Base-by-base conservation (phyloP, 805 yeast genomes). In the Aciculoconidium aculeatum region DNA sequence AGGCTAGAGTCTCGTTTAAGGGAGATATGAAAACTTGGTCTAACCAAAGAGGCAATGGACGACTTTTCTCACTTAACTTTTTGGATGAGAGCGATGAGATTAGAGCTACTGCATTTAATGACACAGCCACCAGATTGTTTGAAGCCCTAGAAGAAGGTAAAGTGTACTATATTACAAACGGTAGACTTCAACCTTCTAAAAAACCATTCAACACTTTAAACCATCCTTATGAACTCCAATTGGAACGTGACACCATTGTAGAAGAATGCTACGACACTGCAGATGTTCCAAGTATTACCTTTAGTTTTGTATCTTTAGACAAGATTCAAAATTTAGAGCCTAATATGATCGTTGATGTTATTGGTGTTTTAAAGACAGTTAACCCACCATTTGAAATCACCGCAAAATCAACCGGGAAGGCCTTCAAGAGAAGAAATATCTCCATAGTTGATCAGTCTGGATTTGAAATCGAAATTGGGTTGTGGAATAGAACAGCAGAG, bases 21-120 rank as follows among this genome's bases (percentile, higher is more conserved):
- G 77, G 90, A 32, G 96, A 86, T 37, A 70, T 90, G 43, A 78
- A 85, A 55, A 83, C 84, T 20, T 92, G 90, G 90, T 75, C 84
- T 30, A 86, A 84, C 45, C 79, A 75, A 38, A 72, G 78, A 45
- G 95, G 96, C 34, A 85, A 80, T 39, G 98, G 98, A 32, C 83
- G 84, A 55, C 69, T 92, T 36, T 87, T 92, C 65, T 82, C 80
- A 45, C 84, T 86, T 17, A 85, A 86, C 44, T 76, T 92, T 35
- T 61, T 90, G 34, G 98, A 92, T 53, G 95, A 92, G 53, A 82
- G 96, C 5, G 95, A 92, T 47, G 97, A 92, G 62, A 92, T 92
- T 44, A 73, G 92, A 48, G 96, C 95, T 7, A 87, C 97, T 3
- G 96, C 92, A 2, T 92, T 92, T 58, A 84, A 83, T 53, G 90